Base-by-base conservation (phyloP, 371 early-diverging fungal genomes). In the Rhizopus sp. region DNA sequence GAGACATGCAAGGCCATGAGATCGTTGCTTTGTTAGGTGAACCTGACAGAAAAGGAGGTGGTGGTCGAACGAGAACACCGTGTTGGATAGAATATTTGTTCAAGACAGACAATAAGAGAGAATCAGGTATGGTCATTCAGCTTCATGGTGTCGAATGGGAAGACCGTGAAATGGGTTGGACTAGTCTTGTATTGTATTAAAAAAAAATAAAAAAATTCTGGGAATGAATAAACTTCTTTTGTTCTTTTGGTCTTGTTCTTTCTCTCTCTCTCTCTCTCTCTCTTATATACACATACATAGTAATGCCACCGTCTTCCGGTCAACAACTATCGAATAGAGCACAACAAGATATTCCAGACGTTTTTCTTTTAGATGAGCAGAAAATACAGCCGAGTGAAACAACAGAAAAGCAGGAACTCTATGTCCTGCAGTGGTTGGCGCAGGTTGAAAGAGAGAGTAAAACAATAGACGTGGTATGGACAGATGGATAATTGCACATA, bases 401-500 rank as follows among this genome's bases (percentile, higher is more conserved):
- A 17, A 57, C 78, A 0, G 91, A 91, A 64, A 87, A 89, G 66
- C 87, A 88, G 57, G 93, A 93, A 67, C 77, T 90, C 5, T 80
- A 82, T 53, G 69, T 91, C 7, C 81, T 92, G 51, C 92, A 90
- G 60, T 93, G 92, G 92, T 77, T 93, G 31, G 85, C 90, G 0
- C 72, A 75, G 35, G 81, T 91, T 23, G 90, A 89, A 71, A 78
- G 85, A 58, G 89, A 89, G 53, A 70, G 78, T 44, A 82, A 85
- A 53, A 68, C 70, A 0, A 70, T 77, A 13, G 72, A 77, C 39
- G 64, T 69, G 55, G 86, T 86, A 81, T 51, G 73, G 17, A 8
- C 45, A 37, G 7, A 33, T 31, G 13, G n/a, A 17, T 12, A 29
- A 23, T 7, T 46, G 29, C 12, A 1, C 33, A 42, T 12, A n/a